Evolutionary conservation across 1,284 basidiomycete genomes (phyloP), one percentile per base, ranked within the genome.

Genomic region (Puccinia coronata): DNA sequence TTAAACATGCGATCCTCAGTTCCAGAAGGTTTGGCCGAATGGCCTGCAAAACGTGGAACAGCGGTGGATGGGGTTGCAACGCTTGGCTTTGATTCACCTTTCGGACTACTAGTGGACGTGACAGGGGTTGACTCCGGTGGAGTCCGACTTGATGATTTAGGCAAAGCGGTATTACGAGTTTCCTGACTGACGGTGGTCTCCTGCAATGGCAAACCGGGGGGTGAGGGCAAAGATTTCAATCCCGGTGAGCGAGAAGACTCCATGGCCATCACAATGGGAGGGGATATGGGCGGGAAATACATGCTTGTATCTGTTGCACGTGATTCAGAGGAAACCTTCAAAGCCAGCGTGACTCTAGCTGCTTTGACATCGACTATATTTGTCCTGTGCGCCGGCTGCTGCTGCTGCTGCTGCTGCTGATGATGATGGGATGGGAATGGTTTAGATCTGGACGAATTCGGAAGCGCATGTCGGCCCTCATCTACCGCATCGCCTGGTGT

Each of bases 271-370:
- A 80, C 39, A 18, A 80, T 57, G 9, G 77, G 72, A 28, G 77
- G 77, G 14, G 77, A 80, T 31, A 80, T 70, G 25, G 77, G 77
- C 49, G 77, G 77, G n/a, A 80, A 80, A 43, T 80, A 80, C 49
- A 80, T 71, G 39, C 53, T 57, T 36, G 67, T 43, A 41, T 41
- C 51, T 20, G 39, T 41, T 16, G 20, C 12, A 41, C 36, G 39
- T 43, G 53, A 53, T 31, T 43, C 69, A 23, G 55, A 47, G 25
- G 39, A 9, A 39, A 18, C 51, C 34, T 41, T 55, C 36, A 55
- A 25, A 41, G 59, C 28, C 39, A 12, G 11, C 55, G 28, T 61
- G 16, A n/a, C 36, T 3, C 61, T 41, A 47, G 67, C n/a, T 18
- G 31, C 25, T 61, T 67, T 18, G 28, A 34, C 41, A 23, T 18